Base-by-base conservation (phyloP, 1,284 basidiomycete species). In the Phellopilus nigrolimitatus region DNA sequence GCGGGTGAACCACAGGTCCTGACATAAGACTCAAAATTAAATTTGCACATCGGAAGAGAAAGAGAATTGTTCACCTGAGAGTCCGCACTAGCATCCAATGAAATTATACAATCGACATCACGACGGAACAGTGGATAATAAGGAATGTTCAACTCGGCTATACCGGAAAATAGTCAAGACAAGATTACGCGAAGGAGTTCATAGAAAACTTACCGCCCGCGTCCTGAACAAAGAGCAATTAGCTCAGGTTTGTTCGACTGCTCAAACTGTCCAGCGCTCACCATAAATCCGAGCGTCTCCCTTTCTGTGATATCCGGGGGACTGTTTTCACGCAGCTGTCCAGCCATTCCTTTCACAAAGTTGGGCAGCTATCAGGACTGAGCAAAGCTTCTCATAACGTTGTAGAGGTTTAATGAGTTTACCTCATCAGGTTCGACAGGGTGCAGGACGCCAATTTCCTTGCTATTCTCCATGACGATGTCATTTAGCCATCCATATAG, bases 51-150 rank as follows among this genome's bases (percentile, higher is more conserved):
- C 30, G 1, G 21, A 37, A 17, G 24, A 27, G 3, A 40, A 25
- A 22, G 30, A 22, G 8, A 4, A 33, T 4, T 50, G n/a, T 54
- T 24, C 37, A 67, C 68, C 56, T 72, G 70, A 9, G 64, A 66
- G 55, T 71, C 71, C 4, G 70, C 71, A 38, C 65, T 67, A 10
- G 71, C 70, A 53, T 72, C 71, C 7, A 72, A 60, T 10, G 71
- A 68, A 41, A 73, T 67, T 24, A 72, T 65, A 49, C 71, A 66
- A 56, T 73, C 71, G 2, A 69, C 66, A 46, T 67, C 62, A 6
- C 71, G 57, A 13, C 69, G 58, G 30, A 71, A 56, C 28, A 70
- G 60, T 0, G 70, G 68, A 43, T 70, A 68, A 53, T 71, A 72
- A 2, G 70, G 70, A 13, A 72, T 61, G 55, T 71, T 72, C 31